Percentiles rank a stretch among this genome's conserved stretches.
phyloP scores from a whole-genome alignment of 768 basidiomycete genomes.

The Candolleomyces eurysporus region DNA sequence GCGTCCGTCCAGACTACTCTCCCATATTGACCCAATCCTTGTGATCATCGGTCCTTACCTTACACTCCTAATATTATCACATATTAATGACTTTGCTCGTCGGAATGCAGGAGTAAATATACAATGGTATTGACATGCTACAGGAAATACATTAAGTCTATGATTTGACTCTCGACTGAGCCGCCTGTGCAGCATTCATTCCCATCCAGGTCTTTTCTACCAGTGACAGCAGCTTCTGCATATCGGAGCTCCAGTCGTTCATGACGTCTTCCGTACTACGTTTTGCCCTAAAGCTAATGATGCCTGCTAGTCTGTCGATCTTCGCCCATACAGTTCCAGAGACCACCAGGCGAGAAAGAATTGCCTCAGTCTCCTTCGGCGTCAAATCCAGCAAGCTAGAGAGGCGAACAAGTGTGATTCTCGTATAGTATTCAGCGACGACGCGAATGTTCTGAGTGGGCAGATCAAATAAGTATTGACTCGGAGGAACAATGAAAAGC shows the following conservation, averaged over 20 bases:
- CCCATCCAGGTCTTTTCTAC: constrained; percentile 99
- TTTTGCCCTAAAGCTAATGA: constrained; percentile 84
- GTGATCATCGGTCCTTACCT: constrained; percentile 3
- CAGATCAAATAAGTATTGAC: constrained; percentile 4
- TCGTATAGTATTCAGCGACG: constrained; percentile 90
- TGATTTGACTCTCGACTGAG: constrained; percentile 59
- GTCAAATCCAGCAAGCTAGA: constrained; percentile 86
- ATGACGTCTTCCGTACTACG: constrained; percentile 87
- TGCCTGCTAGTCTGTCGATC: constrained; percentile 86
- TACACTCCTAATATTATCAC: not conserved
- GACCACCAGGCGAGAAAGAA: constrained; percentile 85
- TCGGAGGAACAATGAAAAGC: not conserved
- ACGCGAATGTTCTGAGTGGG: constrained; percentile 86
- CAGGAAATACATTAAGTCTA: not conserved
- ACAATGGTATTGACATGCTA: not conserved
- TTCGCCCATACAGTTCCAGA: constrained; percentile 92
- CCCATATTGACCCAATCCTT: constrained; percentile 48
- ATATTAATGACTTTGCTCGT: not conserved
- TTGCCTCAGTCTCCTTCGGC: constrained; percentile 80
- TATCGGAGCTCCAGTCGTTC: constrained; percentile 98
- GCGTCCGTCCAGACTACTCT: constrained; percentile 64
- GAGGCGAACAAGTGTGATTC: constrained; percentile 81
- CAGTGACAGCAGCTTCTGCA: constrained; percentile 85
- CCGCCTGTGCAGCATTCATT: constrained; percentile 86
- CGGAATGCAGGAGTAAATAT: not conserved